Conservation (phyloP, 169 alveolate genomes). For the Hammondia hammondi region DNA sequence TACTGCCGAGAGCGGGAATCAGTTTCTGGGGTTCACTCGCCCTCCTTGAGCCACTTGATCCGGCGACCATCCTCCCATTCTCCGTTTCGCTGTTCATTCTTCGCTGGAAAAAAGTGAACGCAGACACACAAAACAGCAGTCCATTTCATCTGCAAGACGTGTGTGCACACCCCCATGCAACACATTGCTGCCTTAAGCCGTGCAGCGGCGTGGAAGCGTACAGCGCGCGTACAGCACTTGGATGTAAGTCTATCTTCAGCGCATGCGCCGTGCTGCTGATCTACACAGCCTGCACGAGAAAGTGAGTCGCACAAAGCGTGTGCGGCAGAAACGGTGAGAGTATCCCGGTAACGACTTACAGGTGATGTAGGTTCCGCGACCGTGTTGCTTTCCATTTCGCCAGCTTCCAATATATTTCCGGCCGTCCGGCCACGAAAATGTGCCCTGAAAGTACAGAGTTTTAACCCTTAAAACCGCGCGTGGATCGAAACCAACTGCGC, state of each 20-base stretch:
- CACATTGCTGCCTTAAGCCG: no score
- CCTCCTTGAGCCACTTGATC: slow-evolving; percentile 68
- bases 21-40: neutral
- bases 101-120: neutral
- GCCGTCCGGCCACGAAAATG: slow-evolving; percentile 82
- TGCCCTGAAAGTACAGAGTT: slow-evolving; percentile 70
- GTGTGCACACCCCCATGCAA: no score
- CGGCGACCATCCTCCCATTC: slow-evolving; percentile 77
- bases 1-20: neutral
- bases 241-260: no score
- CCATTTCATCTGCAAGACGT: no score
- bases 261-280: no score
- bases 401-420: slow-evolving; percentile 76
- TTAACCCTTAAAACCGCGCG: no score
- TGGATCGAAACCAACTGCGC: no score
- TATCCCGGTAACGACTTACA: neutral
- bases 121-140: neutral
- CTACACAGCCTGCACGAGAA: no score
- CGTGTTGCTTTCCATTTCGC: slow-evolving; percentile 77
- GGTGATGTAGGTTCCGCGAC: slow-evolving; percentile 74
- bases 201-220: no score
- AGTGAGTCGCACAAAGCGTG: no score
- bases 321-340: no score
- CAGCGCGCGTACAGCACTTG: no score
- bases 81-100: slow-evolving; percentile 72